These are phyloP conservation scores for Echeveria elegans DNA, from an alignment of 164 flowering plant genomes.

Conservation along the genomic window DNA sequence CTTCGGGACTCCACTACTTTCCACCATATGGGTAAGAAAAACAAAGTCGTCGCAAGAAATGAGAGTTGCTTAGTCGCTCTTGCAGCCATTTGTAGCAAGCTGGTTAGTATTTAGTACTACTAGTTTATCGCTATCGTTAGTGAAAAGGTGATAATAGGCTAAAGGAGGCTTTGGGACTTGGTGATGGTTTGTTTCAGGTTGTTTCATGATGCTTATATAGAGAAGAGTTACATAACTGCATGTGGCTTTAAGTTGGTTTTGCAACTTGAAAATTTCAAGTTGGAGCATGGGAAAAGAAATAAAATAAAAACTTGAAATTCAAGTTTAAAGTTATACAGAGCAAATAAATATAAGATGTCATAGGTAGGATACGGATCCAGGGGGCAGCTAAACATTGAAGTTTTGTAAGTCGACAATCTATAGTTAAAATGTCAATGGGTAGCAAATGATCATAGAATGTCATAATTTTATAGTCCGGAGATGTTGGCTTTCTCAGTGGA, in stretches of 20 bases:
- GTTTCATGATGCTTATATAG: neutral
- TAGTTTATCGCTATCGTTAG: neutral
- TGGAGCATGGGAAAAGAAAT: neutral
- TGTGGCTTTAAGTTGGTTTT: neutral
- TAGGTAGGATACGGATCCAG: too few species aligned
- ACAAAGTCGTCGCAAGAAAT: neutral
- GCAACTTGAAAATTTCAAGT: neutral
- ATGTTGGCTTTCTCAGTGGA: too few species aligned
- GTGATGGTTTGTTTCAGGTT: slow-evolving; percentile 2
- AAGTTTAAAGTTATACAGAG: neutral
- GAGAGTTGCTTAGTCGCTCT: neutral
- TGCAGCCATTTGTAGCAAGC: neutral
- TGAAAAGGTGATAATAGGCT: neutral
- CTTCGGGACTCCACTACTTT: neutral
- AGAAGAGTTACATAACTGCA: neutral
- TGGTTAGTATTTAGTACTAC: too few species aligned
- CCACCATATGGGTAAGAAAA: neutral
- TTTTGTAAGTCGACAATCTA: too few species aligned
- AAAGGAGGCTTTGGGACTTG: neutral
- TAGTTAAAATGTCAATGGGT: too few species aligned
- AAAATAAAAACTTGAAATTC: neutral
- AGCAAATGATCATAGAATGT: neutral
- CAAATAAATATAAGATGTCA: too few species aligned
- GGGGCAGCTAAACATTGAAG: too few species aligned
- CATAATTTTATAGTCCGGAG: neutral